phyloP scores from a whole-genome alignment of 371 early-diverging fungal species.

The Apophysomyces ossiformis region DNA sequence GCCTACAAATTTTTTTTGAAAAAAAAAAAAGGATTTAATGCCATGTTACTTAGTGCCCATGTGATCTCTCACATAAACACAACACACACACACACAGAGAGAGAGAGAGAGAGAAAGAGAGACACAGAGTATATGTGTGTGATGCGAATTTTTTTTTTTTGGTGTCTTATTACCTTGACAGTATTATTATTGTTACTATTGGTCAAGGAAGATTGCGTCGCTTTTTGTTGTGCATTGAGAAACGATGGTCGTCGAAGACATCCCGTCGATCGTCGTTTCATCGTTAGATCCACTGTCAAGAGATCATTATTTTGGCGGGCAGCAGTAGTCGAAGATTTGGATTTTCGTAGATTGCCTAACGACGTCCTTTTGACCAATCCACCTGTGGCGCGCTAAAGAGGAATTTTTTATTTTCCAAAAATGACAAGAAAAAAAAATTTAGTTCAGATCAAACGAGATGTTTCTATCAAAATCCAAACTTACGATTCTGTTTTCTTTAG shows the following conservation, averaged over 20 bases:
- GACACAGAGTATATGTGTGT: neutral
- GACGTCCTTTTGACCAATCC: slow-evolving; percentile 41
- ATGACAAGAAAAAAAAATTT: neutral
- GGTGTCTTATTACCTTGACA: slow-evolving; percentile 18
- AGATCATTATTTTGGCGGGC: slow-evolving; percentile 18
- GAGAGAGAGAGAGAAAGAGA: neutral
- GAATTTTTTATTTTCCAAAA: neutral
- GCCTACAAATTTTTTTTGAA: slow-evolving; percentile 26
- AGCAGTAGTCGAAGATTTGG: slow-evolving; percentile 48
- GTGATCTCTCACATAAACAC: neutral
- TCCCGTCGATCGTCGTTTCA: slow-evolving; percentile 54
- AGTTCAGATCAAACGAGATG: neutral
- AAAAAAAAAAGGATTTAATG: slow-evolving; percentile 11
- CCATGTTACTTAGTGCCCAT: slow-evolving; percentile 1
- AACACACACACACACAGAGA: neutral
- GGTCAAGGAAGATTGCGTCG: slow-evolving; percentile 25
- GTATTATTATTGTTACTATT: neutral
- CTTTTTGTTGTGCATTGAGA: slow-evolving; percentile 23
- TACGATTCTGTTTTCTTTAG: slow-evolving; percentile 2
- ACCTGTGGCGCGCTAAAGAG: slow-evolving; percentile 18
- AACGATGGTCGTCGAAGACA: slow-evolving; percentile 48
- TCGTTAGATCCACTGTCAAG: slow-evolving; percentile 25
- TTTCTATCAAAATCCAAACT: neutral
- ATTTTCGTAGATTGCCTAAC: slow-evolving; percentile 40
- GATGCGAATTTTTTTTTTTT: slow-evolving; percentile 4